Evolutionary conservation across 1,284 basidiomycete genomes (phyloP).

Genomic region (Schizophyllum amplum): DNA sequence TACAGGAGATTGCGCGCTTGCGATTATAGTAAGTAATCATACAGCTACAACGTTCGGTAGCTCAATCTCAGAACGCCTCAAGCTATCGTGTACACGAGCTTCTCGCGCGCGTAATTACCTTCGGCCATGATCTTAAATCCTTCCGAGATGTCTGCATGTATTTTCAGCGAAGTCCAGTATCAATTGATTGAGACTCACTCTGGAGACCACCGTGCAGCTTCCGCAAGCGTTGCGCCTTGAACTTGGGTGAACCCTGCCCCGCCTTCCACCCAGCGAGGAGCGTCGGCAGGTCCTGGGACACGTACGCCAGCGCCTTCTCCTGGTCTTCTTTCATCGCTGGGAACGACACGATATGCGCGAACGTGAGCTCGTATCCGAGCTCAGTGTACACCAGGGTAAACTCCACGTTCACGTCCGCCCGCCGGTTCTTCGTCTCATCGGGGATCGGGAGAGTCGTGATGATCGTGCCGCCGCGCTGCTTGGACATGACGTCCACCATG

Average conservation of each 20-base stretch:
- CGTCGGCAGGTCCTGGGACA: conserved; percentile 1
- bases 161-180: background rate
- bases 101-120: background rate
- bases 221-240: conserved; percentile 2
- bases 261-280: conserved; percentile 5
- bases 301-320: background rate
- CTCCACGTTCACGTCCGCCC: conserved; percentile 5
- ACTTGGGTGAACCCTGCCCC: background rate
- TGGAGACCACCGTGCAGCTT: conserved; percentile 1
- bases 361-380: conserved; percentile 6
- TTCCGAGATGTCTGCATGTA: background rate
- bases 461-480: conserved; percentile 7
- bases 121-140: background rate
- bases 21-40: too few relatives aligned
- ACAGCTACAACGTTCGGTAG: too few relatives aligned
- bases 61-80: too few relatives aligned
- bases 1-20: too few relatives aligned
- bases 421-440: conserved; percentile 3
- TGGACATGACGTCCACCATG: conserved; percentile 13
- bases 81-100: background rate
- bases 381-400: conserved; percentile 15
- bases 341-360: background rate
- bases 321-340: conserved; percentile 1
- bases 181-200: background rate
- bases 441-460: conserved; percentile 6